A percentile compares a stretch with the other conserved stretches of the same genome.
phyloP scores from a whole-genome alignment of 768 basidiomycete species.

The Suillus plorans region DNA sequence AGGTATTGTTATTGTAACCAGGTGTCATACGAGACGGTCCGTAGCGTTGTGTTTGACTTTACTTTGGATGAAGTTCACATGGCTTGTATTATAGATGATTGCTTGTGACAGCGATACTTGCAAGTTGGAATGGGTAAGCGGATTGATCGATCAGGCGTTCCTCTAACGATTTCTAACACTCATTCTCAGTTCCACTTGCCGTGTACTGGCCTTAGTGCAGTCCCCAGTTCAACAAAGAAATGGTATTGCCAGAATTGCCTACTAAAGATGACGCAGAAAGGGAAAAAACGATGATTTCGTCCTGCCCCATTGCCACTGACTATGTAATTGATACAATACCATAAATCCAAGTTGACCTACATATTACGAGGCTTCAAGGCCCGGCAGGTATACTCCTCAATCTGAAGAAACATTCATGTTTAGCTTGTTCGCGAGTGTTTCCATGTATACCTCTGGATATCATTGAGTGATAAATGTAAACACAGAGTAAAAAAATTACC shows the following conservation, averaged over 20 bases:
- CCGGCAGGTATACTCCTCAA: slow-evolving; percentile 6
- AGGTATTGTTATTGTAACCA: slow-evolving; percentile 83
- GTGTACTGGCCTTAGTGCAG: slow-evolving; percentile 60
- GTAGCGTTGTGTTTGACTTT: slow-evolving; percentile 20
- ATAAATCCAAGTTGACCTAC: background rate
- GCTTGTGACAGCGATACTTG: slow-evolving; percentile 77
- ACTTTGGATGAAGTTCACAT: slow-evolving; percentile 11
- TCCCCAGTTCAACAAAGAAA: slow-evolving; percentile 53
- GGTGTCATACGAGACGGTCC: slow-evolving; percentile 77
- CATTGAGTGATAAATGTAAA: slow-evolving; percentile 1
- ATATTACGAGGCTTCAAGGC: no score
- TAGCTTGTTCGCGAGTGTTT: slow-evolving; percentile 78
- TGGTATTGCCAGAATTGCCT: slow-evolving; percentile 76
- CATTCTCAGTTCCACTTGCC: slow-evolving; percentile 68
- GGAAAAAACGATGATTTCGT: slow-evolving; percentile 27
- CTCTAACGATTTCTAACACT: background rate
- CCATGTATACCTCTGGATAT: slow-evolving; percentile 77
- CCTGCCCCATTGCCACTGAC: background rate
- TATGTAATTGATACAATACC: background rate
- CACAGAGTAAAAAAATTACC: slow-evolving; percentile 40
- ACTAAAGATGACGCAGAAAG: slow-evolving; percentile 34
- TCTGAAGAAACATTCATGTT: slow-evolving; percentile 50
- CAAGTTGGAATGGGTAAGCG: slow-evolving; percentile 79
- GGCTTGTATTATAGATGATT: slow-evolving; percentile 62
- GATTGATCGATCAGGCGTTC: background rate